Base-by-base conservation (phyloP, 306 rosid genomes). In the Alnus rubra region DNA sequence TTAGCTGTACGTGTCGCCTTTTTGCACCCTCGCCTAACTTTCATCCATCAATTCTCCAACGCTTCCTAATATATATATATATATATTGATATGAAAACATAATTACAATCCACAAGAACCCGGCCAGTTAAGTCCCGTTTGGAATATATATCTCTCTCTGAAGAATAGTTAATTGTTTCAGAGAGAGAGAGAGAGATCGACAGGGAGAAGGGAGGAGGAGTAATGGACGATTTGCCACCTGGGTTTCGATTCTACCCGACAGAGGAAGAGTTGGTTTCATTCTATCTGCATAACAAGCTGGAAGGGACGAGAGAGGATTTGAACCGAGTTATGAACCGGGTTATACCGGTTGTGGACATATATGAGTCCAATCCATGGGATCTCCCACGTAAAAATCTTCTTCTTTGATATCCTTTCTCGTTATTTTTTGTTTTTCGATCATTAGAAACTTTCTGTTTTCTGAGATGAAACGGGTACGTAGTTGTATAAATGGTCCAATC, bases 181-280 rank as follows among this genome's bases (percentile, higher is more conserved):
- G 51, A 4, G 42, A 3, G 37, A 9, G 37, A 35, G 69, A 35
- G 44, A 64, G 45, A 23, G 64, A 12, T 23, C 28, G 60, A 69
- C 16, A 44, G 67, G 71, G 60, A 45, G 13, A 55, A 45, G 7
- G 19, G 44, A 9, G 1, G 3, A 35, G 55, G 30, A 58, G 37
- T 13, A 54, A 90, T 92, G 97, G 89, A 52, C 19, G 78, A 82
- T 71, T 81, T 90, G 71, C 76, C 92, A 74, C 94, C 93, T 9
- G 97, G 98, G 79, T 92, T 83, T 85, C 88, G 95, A 37, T 94
- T 94, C 85, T 92, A 87, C 82, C 98, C 97, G 0, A 94, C 97
- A 2, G 97, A 94, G 82, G 96, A 92, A 75, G 98, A 94, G 72
- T 77, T 94, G 33, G 78, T 94, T 56, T 82, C 88, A 0, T 92